Evolutionary conservation across 257 asterid species (phyloP).

Genomic region (Verbena officinalis): DNA sequence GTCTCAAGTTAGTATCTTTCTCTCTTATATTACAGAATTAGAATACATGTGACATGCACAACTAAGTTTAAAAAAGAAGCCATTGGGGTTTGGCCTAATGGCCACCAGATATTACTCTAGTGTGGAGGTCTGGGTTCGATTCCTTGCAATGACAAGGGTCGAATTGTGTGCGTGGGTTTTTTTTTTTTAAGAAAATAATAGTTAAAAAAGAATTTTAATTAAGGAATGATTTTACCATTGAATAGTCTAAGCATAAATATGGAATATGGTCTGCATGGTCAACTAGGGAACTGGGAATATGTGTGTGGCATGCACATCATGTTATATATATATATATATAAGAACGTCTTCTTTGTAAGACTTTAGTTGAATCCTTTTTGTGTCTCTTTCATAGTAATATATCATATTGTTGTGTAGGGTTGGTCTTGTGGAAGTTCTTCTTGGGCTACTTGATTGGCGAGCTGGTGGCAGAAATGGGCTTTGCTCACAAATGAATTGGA

Average conservation of each 20-base stretch:
- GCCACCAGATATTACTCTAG: too few species aligned
- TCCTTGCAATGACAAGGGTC: too few species aligned
- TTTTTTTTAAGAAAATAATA: too few species aligned
- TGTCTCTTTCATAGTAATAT: constrained; percentile 14
- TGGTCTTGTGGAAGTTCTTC: constrained; percentile 98
- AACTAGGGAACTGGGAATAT: too few species aligned
- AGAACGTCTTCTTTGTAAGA: background rate
- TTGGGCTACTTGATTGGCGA: constrained; percentile 99
- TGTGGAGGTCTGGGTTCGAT: background rate
- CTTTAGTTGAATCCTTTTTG: constrained; percentile 8
- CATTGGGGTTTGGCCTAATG: too few species aligned
- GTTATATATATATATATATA: too few species aligned
- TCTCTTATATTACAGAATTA: constrained; percentile 11
- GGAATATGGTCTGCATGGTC: too few species aligned
- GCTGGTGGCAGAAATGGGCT: constrained; percentile 91
- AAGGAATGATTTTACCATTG: too few species aligned
- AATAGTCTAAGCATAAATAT: too few species aligned
- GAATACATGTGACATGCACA: constrained; percentile 19
- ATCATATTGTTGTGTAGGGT: constrained; percentile 57
- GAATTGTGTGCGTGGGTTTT: too few species aligned
- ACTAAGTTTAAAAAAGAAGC: background rate
- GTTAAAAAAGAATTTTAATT: too few species aligned
- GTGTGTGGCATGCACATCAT: too few species aligned
- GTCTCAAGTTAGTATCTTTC: constrained; percentile 72
- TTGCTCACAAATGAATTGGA: constrained; percentile 93